Evolutionary conservation across 805 yeast species (phyloP).

Genomic region (Wickerhamomyces xylosicus): DNA sequence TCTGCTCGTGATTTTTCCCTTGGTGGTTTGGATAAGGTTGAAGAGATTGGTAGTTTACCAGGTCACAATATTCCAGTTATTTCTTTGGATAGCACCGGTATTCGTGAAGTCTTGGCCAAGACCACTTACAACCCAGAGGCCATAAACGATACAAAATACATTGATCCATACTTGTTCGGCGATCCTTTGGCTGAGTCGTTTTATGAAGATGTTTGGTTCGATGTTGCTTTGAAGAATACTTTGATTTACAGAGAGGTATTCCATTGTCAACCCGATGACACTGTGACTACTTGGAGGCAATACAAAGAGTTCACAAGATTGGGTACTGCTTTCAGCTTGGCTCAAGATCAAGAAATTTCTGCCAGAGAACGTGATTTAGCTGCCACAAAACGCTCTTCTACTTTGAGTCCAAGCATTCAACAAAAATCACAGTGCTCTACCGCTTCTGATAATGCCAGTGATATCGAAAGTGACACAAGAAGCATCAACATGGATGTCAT

Average conservation of each 20-base stretch:
- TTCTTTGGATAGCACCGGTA: slow-evolving; percentile 32
- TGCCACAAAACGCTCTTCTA: neutral
- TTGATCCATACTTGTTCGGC: slow-evolving; percentile 82
- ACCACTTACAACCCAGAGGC: slow-evolving; percentile 2
- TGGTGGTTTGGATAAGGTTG: neutral
- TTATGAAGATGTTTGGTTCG: slow-evolving; percentile 78
- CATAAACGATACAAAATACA: slow-evolving; percentile 36
- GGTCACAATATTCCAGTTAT: slow-evolving; percentile 28
- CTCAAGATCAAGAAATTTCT: slow-evolving; percentile 20
- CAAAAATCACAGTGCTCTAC: too few relatives aligned
- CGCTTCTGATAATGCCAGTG: neutral
- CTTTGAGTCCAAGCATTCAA: neutral
- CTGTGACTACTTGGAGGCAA: slow-evolving; percentile 83
- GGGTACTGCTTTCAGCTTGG: slow-evolving; percentile 40
- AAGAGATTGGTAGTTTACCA: slow-evolving; percentile 13
- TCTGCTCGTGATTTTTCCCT: neutral
- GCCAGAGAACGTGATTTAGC: slow-evolving; percentile 2
- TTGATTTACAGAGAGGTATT: slow-evolving; percentile 73
- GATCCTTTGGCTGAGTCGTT: slow-evolving; percentile 83
- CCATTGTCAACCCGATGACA: slow-evolving; percentile 91
- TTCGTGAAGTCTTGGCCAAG: slow-evolving; percentile 27
- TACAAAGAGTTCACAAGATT: slow-evolving; percentile 63
- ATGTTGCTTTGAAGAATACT: slow-evolving; percentile 77
- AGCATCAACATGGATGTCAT: neutral
- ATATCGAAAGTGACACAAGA: neutral